phyloP scores from a whole-genome alignment of 2,329 filamentous ascomycete genomes.

The Penicillium hesseltinei region DNA sequence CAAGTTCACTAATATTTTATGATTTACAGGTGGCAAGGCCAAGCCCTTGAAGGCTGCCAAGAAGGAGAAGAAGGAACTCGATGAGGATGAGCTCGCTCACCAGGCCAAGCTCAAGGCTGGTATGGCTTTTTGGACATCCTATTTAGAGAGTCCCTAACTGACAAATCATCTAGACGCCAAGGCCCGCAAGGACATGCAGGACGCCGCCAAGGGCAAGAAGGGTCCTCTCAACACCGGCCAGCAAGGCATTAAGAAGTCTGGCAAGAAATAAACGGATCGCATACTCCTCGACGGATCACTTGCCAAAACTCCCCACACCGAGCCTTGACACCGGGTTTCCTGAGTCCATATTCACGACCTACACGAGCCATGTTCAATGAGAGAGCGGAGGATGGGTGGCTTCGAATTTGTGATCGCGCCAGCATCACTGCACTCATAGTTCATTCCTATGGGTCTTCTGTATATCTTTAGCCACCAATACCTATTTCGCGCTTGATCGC shows the following conservation, averaged over 20 bases:
- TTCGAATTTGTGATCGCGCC: slow-evolving; percentile 3
- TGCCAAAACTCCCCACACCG: neutral
- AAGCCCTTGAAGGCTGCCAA: slow-evolving; percentile 87
- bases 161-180: slow-evolving; percentile 63
- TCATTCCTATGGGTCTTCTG: neutral
- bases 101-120: slow-evolving; percentile 81
- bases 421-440: slow-evolving; percentile 2
- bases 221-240: slow-evolving; percentile 79
- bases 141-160: neutral
- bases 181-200: slow-evolving; percentile 79
- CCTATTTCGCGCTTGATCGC: slow-evolving; percentile 9
- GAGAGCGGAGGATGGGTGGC: slow-evolving; percentile 11
- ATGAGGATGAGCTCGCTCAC: slow-evolving; percentile 82
- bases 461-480: slow-evolving; percentile 11
- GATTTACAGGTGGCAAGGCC: slow-evolving; percentile 67
- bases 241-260: slow-evolving; percentile 96
- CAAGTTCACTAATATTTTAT: slow-evolving; percentile 19
- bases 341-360: slow-evolving; percentile 19
- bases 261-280: slow-evolving; percentile 74
- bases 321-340: neutral
- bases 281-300: neutral
- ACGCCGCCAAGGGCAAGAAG: slow-evolving; percentile 74
- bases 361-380: slow-evolving; percentile 24
- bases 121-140: slow-evolving; percentile 48
- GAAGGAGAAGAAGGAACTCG: slow-evolving; percentile 77